These are phyloP conservation scores for Penicillium turbatum DNA, from an alignment of 495 filamentous ascomycete species.

Conservation along the genomic window DNA sequence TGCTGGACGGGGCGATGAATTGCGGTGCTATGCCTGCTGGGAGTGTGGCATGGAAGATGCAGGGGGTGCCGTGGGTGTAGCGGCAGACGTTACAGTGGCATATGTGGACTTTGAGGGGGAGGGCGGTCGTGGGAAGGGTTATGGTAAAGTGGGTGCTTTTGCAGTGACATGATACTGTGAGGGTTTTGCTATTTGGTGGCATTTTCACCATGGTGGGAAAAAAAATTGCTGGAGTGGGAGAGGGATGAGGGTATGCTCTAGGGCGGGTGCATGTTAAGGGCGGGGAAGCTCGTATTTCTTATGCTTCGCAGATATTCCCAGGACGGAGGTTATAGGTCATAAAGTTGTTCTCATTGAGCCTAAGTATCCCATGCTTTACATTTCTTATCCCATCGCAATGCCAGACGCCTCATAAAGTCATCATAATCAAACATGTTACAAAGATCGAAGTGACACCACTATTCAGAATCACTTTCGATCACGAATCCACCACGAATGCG, in stretches of 20 bases:
- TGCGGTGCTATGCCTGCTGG: conserved; percentile 37
- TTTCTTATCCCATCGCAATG: conserved; percentile 9
- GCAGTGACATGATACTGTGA: conserved; percentile 52
- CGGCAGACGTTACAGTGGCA: conserved; percentile 65
- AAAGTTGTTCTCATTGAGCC: conserved; percentile 2
- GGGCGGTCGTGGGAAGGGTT: conserved; percentile 16
- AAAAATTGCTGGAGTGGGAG: no score
- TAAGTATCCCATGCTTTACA: conserved; percentile 13
- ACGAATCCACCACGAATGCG: conserved; percentile 46
- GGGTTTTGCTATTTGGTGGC: conserved; percentile 8
- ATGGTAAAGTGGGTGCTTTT: conserved; percentile 33
- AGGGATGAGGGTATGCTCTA: no score
- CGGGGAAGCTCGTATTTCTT: conserved; percentile 1
- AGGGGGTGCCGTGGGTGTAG: conserved; percentile 53
- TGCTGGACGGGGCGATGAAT: conserved; percentile 25
- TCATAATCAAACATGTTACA: conserved; percentile 14
- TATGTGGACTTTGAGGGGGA: conserved; percentile 38
- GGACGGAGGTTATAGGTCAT: neutral
- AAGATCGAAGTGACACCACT: conserved; percentile 5
- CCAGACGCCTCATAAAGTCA: conserved; percentile 34
- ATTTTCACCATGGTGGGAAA: neutral
- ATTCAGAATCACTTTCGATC: conserved; percentile 51
- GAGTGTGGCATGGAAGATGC: conserved; percentile 45
- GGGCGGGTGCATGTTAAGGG: neutral
- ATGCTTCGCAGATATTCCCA: neutral